Evolutionary conservation across 2,329 filamentous ascomycete species (phyloP).

Genomic region (Botrytis cinerea): DNA sequence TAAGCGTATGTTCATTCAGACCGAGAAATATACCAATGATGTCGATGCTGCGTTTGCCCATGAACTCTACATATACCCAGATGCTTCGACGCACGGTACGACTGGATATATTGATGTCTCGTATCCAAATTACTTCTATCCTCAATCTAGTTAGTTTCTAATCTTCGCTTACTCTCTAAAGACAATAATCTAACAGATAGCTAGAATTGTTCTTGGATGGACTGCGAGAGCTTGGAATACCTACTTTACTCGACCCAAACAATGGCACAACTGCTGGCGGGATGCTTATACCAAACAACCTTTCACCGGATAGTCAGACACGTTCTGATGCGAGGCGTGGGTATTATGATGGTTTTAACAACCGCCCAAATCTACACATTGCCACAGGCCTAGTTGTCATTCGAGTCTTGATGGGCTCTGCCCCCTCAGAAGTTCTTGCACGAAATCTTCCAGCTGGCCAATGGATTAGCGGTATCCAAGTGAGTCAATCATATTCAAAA

Average conservation of each 20-base stretch:
- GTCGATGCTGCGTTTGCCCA: conserved; percentile 33
- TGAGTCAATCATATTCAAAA: conserved; percentile 29
- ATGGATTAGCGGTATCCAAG: conserved; percentile 45
- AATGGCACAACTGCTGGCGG: conserved; percentile 44
- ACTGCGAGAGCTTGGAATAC: conserved; percentile 44
- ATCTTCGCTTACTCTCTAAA: neutral
- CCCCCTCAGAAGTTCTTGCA: conserved; percentile 10
- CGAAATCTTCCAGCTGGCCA: conserved; percentile 25
- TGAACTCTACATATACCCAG: conserved; percentile 38
- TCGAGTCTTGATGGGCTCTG: conserved; percentile 40
- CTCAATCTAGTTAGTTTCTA: conserved; percentile 43
- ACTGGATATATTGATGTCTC: conserved; percentile 45
- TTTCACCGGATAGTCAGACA: conserved; percentile 46
- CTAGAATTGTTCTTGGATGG: conserved; percentile 45
- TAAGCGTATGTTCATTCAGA: conserved; percentile 30
- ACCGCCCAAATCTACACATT: conserved; percentile 46
- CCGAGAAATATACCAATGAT: conserved; percentile 44
- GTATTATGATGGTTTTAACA: conserved; percentile 45
- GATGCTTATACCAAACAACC: conserved; percentile 45
- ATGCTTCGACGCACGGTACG: conserved; percentile 41
- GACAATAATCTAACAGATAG: conserved; percentile 1
- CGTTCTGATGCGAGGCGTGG: conserved; percentile 46
- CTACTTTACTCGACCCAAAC: conserved; percentile 44
- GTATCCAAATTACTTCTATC: conserved; percentile 46
- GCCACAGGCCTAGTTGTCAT: conserved; percentile 46